Conservation (phyloP, 2,329 filamentous ascomycete species). For the Metarhizium rileyi region DNA sequence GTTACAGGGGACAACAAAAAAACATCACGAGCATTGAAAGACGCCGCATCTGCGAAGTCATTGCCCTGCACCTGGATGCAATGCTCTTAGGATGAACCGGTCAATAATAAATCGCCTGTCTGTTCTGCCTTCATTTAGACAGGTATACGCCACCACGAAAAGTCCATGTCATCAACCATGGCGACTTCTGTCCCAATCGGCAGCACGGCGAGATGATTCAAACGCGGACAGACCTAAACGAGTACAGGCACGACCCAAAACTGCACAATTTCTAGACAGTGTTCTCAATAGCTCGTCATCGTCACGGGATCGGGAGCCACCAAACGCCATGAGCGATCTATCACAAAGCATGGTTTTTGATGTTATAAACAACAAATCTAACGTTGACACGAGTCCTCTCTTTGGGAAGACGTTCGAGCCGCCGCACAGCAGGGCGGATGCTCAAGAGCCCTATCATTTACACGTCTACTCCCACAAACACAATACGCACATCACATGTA, state of each 20-base stretch:
- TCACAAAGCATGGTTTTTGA: slow-evolving; percentile 31
- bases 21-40: not conserved
- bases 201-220: slow-evolving; percentile 17
- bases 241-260: slow-evolving; percentile 15
- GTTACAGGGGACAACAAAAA: not conserved
- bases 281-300: slow-evolving; percentile 21
- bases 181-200: slow-evolving; percentile 32
- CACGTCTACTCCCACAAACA: slow-evolving; percentile 83
- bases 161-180: slow-evolving; percentile 13
- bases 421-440: slow-evolving; percentile 23
- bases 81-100: slow-evolving; percentile 34
- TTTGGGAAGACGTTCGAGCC: slow-evolving; percentile 13
- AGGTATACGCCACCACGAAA: slow-evolving; percentile 13
- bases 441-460: slow-evolving; percentile 65
- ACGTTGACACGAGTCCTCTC: slow-evolving; percentile 23
- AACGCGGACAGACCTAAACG: slow-evolving; percentile 13
- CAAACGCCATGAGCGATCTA: slow-evolving; percentile 23
- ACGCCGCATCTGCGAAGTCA: not conserved
- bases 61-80: not conserved
- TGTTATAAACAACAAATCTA: slow-evolving; percentile 23
- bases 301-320: slow-evolving; percentile 7
- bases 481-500: slow-evolving; percentile 90
- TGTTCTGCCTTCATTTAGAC: slow-evolving; percentile 28
- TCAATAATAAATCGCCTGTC: slow-evolving; percentile 32
- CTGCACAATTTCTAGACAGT: slow-evolving; percentile 22